Evolutionary conservation across 176 grass and related monocot genomes (phyloP), one percentile per base, ranked within the genome.

Genomic region (Areca catechu): DNA sequence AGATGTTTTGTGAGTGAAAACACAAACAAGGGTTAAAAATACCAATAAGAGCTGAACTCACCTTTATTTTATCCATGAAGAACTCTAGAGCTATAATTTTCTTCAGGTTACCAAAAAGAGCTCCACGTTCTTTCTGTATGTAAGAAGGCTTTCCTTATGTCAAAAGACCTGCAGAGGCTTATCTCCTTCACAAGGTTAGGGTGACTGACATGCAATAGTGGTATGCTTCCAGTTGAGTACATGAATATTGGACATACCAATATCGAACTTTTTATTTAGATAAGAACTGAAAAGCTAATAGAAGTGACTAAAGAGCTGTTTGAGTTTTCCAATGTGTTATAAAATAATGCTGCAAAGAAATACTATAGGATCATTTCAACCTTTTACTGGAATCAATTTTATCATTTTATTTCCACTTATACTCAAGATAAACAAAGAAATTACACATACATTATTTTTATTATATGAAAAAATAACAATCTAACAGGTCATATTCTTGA

Each of bases 21-120:
- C 7, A 19, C 10, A 7, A 4, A 57, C 16, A 6, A 25, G 58
- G 23, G 2, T 24, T 16, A 5, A 22, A 3, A 69, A 57, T 15
- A 15, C 14, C 5, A 0, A 58, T 19, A 7, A 27, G 58, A 30
- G 28, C 5, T 7, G 28, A 7, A 30, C 73, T 71, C 89, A 95
- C 90, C 85, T 95, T 95, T 23, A 89, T 61, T 56, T 85, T 95
- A 50, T 78, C 79, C 90, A 89, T 86, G 79, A 95, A 95, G 58
- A 95, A 86, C 61, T 95, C 76, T 1, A 79, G 73, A 17, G 85
- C 72, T 16, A 95, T 86, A 25, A 89, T 69, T 67, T 86, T 95
- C 49, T 85, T 74, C 60, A 86, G 55, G 12, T 15, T 61, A 50
- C 85, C 90, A 60, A 95, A 63, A 58, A 95, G 78, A 24, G 85